Percentiles rank a stretch among this genome's conserved stretches.
phyloP scores from a whole-genome alignment of 768 basidiomycete species.

The Ramaria rubella region DNA sequence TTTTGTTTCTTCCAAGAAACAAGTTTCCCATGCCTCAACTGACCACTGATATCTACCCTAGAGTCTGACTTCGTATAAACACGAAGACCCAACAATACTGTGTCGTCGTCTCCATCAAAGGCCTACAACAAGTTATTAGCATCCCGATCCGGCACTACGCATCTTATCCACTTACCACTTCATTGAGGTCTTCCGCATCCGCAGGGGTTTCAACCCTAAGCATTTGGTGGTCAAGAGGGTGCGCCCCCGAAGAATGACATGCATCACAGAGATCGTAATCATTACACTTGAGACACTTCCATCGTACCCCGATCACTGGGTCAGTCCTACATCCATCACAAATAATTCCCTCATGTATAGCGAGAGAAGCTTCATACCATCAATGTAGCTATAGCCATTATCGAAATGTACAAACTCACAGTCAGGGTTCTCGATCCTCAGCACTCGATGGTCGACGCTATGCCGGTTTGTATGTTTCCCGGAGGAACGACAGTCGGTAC shows the following conservation, averaged over 20 bases:
- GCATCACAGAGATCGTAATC: conserved; percentile 14
- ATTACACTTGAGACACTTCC: conserved; percentile 10
- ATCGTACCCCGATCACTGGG: conserved; percentile 9
- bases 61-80: conserved; percentile 6
- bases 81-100: background rate
- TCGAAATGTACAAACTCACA: conserved; percentile 3
- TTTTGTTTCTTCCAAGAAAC: conserved; percentile 1
- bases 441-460: conserved; percentile 8
- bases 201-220: conserved; percentile 11
- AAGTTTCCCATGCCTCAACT: conserved; percentile 9
- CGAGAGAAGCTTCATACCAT: background rate
- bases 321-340: conserved; percentile 5
- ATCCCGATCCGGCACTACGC: background rate
- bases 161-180: conserved; percentile 4
- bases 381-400: background rate
- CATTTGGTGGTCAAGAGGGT: conserved; percentile 10
- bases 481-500: conserved; percentile 9
- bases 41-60: conserved; percentile 8
- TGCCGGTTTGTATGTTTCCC: conserved; percentile 6
- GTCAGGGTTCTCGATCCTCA: conserved; percentile 11
- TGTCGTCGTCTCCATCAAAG: background rate
- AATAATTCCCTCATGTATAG: background rate
- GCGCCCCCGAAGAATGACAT: conserved; percentile 11
- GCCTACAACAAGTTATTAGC: background rate
- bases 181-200: conserved; percentile 7